Evolutionary conservation across 768 basidiomycete genomes (phyloP).

Genomic region (Collybia sordida): DNA sequence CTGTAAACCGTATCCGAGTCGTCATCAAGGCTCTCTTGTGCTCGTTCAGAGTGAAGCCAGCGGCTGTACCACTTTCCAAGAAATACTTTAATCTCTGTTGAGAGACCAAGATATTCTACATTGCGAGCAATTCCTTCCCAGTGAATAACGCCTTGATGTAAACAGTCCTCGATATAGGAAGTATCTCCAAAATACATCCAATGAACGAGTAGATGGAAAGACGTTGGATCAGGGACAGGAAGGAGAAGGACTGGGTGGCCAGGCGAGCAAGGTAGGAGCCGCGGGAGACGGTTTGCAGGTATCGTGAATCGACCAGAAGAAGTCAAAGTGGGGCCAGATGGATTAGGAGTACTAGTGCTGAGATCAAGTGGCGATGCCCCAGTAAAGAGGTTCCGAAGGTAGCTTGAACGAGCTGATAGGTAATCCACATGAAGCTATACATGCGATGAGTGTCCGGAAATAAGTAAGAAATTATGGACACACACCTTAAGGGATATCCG

Average conservation of each 20-base stretch:
- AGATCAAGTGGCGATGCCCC: constrained; percentile 65
- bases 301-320: constrained; percentile 34
- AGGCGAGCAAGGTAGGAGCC: constrained; percentile 63
- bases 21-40: constrained; percentile 21
- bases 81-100: constrained; percentile 73
- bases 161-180: constrained; percentile 61
- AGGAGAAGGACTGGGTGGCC: constrained; percentile 71
- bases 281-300: constrained; percentile 58
- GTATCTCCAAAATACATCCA: constrained; percentile 84
- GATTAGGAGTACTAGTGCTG: constrained; percentile 24
- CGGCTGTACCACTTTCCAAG: constrained; percentile 73
- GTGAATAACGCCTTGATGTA: constrained; percentile 61
- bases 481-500: constrained; percentile 65
- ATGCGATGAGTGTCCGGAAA: constrained; percentile 5
- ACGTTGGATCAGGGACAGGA: constrained; percentile 72
- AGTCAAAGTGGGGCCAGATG: constrained; percentile 19
- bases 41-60: constrained; percentile 50
- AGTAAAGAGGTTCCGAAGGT: constrained; percentile 70
- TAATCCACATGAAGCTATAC: constrained; percentile 77
- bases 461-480: constrained; percentile 2
- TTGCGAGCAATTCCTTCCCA: constrained; percentile 91
- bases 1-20: constrained; percentile 28
- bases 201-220: constrained; percentile 70
- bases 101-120: constrained; percentile 83
- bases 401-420: constrained; percentile 77